Base-by-base conservation (phyloP, 495 filamentous ascomycete genomes). In the Penicillium angulare region DNA sequence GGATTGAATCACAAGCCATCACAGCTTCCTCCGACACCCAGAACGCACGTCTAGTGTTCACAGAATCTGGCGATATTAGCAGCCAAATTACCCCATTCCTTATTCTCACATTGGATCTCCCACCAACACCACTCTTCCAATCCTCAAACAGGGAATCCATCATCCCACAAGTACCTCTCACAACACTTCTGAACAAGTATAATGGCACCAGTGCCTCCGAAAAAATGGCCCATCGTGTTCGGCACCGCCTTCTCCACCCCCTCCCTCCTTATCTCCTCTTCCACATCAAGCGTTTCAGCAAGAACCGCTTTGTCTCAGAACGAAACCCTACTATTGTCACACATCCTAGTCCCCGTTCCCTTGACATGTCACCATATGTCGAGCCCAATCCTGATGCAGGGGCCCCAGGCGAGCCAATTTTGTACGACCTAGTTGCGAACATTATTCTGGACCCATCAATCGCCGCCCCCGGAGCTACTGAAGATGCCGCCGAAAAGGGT, bases 301-400 rank as follows among this genome's bases (percentile, higher is more conserved):
- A 85, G 50, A 99, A 99, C 76, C 92, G 96, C 55, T 97, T 97
- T 66, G 89, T 97, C 23, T 76, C 84, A 3, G 95, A 99, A 70
- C 87, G 93, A 27, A 99, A 97, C 68, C 93, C 92, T 4, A 97
- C 95, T 0, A 99, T 99, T 63, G 93, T 99, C 47, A 97, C 92
- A 7, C 97, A 97, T 71, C 87, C 89, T 48, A 82, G 85, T 3
- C 71, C 76, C 9, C 79, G 86, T 49, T 84, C 82, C 21, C 81
- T 99, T 13, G 90, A 99, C 62, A 84, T 96, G 76, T 79, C 83
- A 3, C 90, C 90, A 0, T 99, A 92, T 59, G 89, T 96, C 21
- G 84, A 92, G 53, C 88, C 88, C 3, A 84, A 86, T 47, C 83
- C 85, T 0, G 55, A 72, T 0, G 29, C 80, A 12, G 79, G 81